phyloP scores from a whole-genome alignment of 768 basidiomycete species.

The Tricholoma matsutake region DNA sequence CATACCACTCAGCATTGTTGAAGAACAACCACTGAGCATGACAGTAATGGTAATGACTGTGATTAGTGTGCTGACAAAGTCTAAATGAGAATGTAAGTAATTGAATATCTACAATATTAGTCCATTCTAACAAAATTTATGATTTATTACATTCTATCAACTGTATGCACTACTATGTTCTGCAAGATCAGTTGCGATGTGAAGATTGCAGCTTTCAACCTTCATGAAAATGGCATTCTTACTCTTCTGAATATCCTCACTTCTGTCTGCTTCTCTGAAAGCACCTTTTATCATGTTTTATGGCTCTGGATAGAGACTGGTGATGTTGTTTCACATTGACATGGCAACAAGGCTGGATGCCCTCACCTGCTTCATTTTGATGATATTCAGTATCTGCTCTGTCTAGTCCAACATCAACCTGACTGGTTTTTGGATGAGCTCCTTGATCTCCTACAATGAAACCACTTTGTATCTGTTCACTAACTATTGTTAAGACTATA shows the following conservation, averaged over 20 bases:
- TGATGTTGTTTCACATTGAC: too few species aligned
- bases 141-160: too few species aligned
- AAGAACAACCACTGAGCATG: too few species aligned
- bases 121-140: neutral
- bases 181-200: constrained; percentile 14
- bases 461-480: constrained; percentile 32
- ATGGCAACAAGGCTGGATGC: too few species aligned
- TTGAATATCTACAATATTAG: too few species aligned
- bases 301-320: constrained; percentile 23
- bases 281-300: constrained; percentile 16
- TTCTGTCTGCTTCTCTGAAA: constrained; percentile 8
- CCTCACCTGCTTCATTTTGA: constrained; percentile 5
- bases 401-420: constrained; percentile 18
- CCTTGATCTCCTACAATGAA: constrained; percentile 19
- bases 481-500: too few species aligned
- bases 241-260: constrained; percentile 19
- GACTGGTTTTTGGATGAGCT: constrained; percentile 36
- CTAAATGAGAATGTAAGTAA: neutral
- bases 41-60: too few species aligned
- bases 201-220: too few species aligned
- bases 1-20: neutral
- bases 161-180: constrained; percentile 4
- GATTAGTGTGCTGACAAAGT: too few species aligned
- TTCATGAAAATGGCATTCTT: neutral
- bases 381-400: constrained; percentile 22